These are phyloP conservation scores for Trichoderma pleuroti DNA, from an alignment of 2,329 filamentous ascomycete genomes.

Conservation along the genomic window DNA sequence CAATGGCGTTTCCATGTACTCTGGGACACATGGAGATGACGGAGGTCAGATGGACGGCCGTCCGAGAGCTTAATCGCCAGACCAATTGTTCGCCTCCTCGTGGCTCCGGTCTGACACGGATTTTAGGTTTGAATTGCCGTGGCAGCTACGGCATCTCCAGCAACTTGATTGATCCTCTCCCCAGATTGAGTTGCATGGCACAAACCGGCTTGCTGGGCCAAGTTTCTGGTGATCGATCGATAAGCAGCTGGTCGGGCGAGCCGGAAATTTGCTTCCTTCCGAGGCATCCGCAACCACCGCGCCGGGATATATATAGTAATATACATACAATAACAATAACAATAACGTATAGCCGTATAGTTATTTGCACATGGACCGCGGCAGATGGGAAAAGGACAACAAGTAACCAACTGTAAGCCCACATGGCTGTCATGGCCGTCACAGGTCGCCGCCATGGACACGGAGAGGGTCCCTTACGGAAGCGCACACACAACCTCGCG, in stretches of 20 bases:
- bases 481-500: neutral
- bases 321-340: neutral
- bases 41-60: neutral
- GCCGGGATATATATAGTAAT: conserved; percentile 8
- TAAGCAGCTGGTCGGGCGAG: conserved; percentile 5
- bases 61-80: neutral
- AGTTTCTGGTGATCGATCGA: conserved; percentile 6
- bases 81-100: neutral
- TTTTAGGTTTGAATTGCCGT: neutral
- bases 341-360: neutral
- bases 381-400: neutral
- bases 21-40: neutral
- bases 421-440: conserved; percentile 6
- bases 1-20: neutral
- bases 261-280: conserved; percentile 14
- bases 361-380: neutral
- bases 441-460: conserved; percentile 3
- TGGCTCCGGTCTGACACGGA: conserved; percentile 11
- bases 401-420: neutral
- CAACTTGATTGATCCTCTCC: neutral
- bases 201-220: conserved; percentile 11
- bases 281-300: conserved; percentile 5
- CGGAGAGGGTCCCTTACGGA: neutral
- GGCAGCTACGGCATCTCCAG: neutral
- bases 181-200: conserved; percentile 3